Base-by-base conservation (phyloP, 2,329 filamentous ascomycete genomes). In the Cercospora nicotianae region DNA sequence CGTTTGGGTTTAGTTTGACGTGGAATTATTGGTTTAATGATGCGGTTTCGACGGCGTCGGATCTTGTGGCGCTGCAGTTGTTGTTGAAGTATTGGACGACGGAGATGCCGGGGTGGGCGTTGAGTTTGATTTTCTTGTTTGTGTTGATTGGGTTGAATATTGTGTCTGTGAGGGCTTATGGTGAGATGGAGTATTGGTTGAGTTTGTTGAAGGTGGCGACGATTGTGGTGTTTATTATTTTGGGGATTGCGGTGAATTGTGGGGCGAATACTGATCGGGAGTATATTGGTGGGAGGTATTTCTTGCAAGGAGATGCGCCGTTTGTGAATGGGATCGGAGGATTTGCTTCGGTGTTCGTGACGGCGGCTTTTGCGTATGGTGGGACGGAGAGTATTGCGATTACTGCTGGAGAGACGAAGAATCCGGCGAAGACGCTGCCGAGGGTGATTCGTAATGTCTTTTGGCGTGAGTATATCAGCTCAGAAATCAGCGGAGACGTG, bases 1-100 rank as follows among this genome's bases (percentile, higher is more conserved):
- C 91, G 65, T 86, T 94, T 30, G 92, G 91, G 60, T 95, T 95
- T 77, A 87, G 90, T 64, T 84, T 94, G 31, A 86, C 84, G 1
- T 72, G 68, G 85, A 87, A 87, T 71, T 87, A 87, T 76, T 90
- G 87, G 87, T 89, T 89, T 73, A 89, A 90, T 75, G 87, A 90
- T 77, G 87, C 87, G 1, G 84, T 87, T 0, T 84, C 83, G 0
- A 87, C 84, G 1, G 88, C 87, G 0, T 81, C 87, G 0, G 88
- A 90, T 77, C 78, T 90, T 28, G 86, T 89, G 20, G 83, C 86
- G 0, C 75, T 87, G 36, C 86, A 87, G 74, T 78, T 90, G 2
- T 74, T 90, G 1, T 77, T 89, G 63, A 78, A 87, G 59, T 90
- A 87, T 74, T 90, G 88, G 87, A 85, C 83, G 39, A 83, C 86